Conservation (phyloP, 2,329 filamentous ascomycete genomes). For the Fusarium sp. region DNA sequence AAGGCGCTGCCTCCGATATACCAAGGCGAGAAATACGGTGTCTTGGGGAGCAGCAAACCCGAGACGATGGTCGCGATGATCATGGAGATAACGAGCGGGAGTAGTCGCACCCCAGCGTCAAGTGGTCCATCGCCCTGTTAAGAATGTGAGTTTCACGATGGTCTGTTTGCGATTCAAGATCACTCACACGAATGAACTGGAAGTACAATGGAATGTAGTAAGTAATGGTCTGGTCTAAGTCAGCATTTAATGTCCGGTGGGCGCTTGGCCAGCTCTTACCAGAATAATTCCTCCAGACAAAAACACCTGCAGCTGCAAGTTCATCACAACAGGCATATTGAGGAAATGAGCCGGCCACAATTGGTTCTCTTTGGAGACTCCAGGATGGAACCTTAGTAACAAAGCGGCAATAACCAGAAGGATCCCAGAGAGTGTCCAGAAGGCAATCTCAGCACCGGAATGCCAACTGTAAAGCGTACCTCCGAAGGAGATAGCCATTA, state of each 20-base stretch:
- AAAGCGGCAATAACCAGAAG: background rate
- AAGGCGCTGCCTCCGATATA: background rate
- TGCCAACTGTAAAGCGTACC: background rate
- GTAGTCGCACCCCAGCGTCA: background rate
- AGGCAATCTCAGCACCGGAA: background rate
- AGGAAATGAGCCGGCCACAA: background rate
- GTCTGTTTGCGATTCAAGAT: rapidly evolving
- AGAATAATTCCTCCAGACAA: background rate
- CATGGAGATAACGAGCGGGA: background rate
- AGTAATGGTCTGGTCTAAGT: background rate
- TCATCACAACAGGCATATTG: background rate
- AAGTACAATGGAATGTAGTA: conserved; percentile 4
- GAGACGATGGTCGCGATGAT: background rate
- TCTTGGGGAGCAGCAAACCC: background rate
- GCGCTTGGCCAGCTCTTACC: background rate
- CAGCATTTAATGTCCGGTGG: rapidly evolving
- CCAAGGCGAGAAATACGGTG: background rate
- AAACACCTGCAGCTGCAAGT: conserved; percentile 9
- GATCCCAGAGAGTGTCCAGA: background rate
- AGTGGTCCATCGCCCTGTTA: background rate
- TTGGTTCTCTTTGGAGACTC: background rate
- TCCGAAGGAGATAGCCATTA: background rate
- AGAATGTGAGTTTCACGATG: rapidly evolving
- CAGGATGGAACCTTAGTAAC: background rate
- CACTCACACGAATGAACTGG: background rate